Base-by-base conservation (phyloP, 495 filamentous ascomycete species). In the Aspergillus mulundensis region DNA sequence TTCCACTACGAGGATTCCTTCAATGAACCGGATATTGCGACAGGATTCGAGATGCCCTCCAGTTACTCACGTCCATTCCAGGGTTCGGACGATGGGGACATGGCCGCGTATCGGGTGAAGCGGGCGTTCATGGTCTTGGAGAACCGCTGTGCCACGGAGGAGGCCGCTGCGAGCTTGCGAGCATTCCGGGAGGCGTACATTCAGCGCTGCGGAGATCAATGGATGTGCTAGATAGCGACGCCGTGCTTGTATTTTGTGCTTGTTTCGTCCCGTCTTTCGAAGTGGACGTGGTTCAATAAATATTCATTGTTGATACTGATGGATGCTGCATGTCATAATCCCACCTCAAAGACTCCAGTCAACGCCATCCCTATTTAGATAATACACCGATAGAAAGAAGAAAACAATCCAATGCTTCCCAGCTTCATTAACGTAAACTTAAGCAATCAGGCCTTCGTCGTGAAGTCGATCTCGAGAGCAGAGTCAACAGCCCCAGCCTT, bases 381-480 rank as follows among this genome's bases (percentile, higher is more conserved):
- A 48, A 39, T 25, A 46, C 32, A 48, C 39, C 10, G 6, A 47
- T 56, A 53, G 44, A 24, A 41, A 28, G 43, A 58, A 48, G 21
- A 57, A 32, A 11, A 36, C 54, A 54, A 11, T 34, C 8, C 10
- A 53, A 40, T 8, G 2, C 38, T 40, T 12, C 15, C 14, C 5
- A 48, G 20, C n/a, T 7, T 25, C 30, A 38, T 19, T 8, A 20
- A n/a, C 47, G 32, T 38, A n/a, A 23, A n/a, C 12, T 16, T 4
- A 15, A 46, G 6, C 43, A 5, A 50, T 40, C 53, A 72, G 44
- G 64, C 56, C 32, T 61, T 64, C 57, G 86, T 88, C 36, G 90
- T 95, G 70, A 93, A 94, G 65, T 95, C 90, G 44, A 76, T 86
- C 81, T 95, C 79, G 14, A 70, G 59, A 19, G 70, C 70, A 24